Conservation (phyloP, 768 basidiomycete genomes). For the Psilocybe cubensis region DNA sequence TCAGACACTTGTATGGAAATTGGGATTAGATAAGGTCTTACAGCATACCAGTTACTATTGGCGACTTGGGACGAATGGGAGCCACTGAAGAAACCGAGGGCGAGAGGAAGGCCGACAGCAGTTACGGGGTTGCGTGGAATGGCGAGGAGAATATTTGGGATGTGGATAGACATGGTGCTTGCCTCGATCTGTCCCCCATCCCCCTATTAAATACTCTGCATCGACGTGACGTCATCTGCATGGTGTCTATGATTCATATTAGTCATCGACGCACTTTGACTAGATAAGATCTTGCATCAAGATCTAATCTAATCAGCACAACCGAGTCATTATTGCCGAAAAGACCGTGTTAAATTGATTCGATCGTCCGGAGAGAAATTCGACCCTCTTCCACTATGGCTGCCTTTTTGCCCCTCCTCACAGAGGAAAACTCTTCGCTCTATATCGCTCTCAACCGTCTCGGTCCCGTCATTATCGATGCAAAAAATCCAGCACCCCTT, state of each 20-base stretch:
- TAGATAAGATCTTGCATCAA: no score
- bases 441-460: conserved; percentile 70
- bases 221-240: conserved; percentile 22
- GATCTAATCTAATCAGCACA: conserved; percentile 17
- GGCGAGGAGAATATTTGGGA: conserved; percentile 54
- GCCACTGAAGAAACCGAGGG: conserved; percentile 57
- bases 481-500: conserved; percentile 30
- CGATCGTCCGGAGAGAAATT: conserved; percentile 5
- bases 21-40: conserved; percentile 28
- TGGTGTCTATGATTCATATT: not conserved
- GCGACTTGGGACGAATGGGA: conserved; percentile 48
- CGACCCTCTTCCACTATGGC: conserved; percentile 35
- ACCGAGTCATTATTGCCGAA: conserved; percentile 8
- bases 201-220: not conserved
- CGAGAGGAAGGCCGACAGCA: conserved; percentile 63
- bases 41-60: conserved; percentile 62
- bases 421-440: conserved; percentile 49
- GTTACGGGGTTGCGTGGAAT: conserved; percentile 60
- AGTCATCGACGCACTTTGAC: no score
- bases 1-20: no score
- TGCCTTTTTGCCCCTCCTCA: conserved; percentile 65
- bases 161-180: conserved; percentile 27
- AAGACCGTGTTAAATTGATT: conserved; percentile 8
- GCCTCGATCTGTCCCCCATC: not conserved
- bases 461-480: conserved; percentile 70